phyloP scores from a whole-genome alignment of 495 filamentous ascomycete species.

The Ascobolus immersus region DNA sequence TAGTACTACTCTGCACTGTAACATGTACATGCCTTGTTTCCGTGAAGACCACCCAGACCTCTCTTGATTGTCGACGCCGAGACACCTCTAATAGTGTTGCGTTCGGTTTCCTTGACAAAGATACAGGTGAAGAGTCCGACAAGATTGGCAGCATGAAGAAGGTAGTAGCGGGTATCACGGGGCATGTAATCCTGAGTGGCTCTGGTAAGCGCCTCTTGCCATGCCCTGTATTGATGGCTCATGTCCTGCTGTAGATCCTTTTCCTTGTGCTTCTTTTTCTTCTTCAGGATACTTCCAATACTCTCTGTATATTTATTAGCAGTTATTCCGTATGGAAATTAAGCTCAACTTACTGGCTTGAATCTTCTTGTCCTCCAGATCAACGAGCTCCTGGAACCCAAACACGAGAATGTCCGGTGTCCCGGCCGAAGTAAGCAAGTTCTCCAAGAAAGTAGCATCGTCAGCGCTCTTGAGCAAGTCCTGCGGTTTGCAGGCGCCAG shows the following conservation, averaged over 20 bases:
- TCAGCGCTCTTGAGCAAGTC: constrained; percentile 40
- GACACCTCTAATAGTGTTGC: constrained; percentile 47
- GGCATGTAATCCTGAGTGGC: constrained; percentile 65
- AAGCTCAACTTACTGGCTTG: constrained; percentile 47
- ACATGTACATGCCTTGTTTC: constrained; percentile 56
- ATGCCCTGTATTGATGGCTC: constrained; percentile 90
- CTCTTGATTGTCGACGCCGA: constrained; percentile 67
- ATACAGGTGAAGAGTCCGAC: constrained; percentile 90
- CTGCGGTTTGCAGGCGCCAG: constrained; percentile 67
- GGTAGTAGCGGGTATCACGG: constrained; percentile 47
- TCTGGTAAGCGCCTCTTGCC: constrained; percentile 66
- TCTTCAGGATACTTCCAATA: constrained; percentile 41
- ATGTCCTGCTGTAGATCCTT: constrained; percentile 65
- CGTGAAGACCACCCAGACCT: constrained; percentile 77
- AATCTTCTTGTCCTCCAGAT: constrained; percentile 86
- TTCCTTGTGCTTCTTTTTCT: constrained; percentile 65
- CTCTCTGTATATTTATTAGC: constrained; percentile 22
- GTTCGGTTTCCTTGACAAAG: constrained; percentile 61
- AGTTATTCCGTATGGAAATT: background rate
- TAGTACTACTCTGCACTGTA: background rate
- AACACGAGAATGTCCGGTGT: constrained; percentile 81
- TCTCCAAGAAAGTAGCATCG: constrained; percentile 49
- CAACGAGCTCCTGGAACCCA: constrained; percentile 92
- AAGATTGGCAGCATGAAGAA: constrained; percentile 67
- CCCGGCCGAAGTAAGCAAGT: constrained; percentile 41